Conservation (phyloP, 2,329 filamentous ascomycete genomes). For the Alternaria atra region DNA sequence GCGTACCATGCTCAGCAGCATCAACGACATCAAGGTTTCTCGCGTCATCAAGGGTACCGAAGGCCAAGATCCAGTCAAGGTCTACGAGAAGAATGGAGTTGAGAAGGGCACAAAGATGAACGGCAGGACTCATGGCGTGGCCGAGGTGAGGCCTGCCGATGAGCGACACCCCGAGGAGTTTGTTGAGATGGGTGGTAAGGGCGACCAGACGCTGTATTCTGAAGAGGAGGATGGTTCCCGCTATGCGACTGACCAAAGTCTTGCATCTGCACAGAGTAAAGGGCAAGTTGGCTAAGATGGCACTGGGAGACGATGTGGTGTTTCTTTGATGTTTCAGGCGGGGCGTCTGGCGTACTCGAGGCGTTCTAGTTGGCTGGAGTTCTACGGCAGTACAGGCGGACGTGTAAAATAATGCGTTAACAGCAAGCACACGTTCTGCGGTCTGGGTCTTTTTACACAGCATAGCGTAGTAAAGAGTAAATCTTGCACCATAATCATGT, state of each 20-base stretch:
- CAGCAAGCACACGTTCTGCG: not conserved
- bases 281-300: not conserved
- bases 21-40: constrained; percentile 77
- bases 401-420: constrained; percentile 26
- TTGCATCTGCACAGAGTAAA: constrained; percentile 19
- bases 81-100: constrained; percentile 51
- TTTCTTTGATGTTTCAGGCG: not conserved
- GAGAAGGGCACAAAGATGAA: constrained; percentile 33
- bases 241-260: constrained; percentile 40
- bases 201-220: constrained; percentile 77
- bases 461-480: constrained; percentile 8
- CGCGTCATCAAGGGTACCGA: constrained; percentile 65
- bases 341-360: constrained; percentile 17
- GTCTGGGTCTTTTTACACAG: not conserved
- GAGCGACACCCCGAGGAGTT: constrained; percentile 78
- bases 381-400: constrained; percentile 5
- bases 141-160: constrained; percentile 73
- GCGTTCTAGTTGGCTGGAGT: constrained; percentile 26
- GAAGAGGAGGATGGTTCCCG: constrained; percentile 64
- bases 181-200: constrained; percentile 83
- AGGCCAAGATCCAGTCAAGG: constrained; percentile 57
- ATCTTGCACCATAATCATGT: not conserved
- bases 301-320: not conserved
- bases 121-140: constrained; percentile 14
- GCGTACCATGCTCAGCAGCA: constrained; percentile 81